Evolutionary conservation across 2,329 filamentous ascomycete species (phyloP), one percentile per base, ranked within the genome.

Genomic region (Sporothrix variecibatus): DNA sequence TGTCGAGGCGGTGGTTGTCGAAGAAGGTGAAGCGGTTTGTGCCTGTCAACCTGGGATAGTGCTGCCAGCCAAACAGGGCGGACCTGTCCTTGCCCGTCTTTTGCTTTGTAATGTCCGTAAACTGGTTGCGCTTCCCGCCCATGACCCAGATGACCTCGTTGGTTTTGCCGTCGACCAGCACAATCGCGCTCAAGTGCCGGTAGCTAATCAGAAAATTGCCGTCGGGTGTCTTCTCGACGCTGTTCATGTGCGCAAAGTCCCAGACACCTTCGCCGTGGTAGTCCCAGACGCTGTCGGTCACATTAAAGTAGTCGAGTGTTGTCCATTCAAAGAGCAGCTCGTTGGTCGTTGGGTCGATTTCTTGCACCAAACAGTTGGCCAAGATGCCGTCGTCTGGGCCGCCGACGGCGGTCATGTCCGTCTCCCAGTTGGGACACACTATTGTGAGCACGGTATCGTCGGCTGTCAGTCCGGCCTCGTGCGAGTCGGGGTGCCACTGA

Each of bases 221-320:
- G 0, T 82, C 76, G 0, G 79, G 76, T 71, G 85, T 73, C 34
- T 88, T 88, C 76, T 88, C 84, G 34, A 89, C 80, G 43, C 86
- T 86, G 79, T 89, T 88, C 79, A 89, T 85, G 78, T 88, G 87
- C 78, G 88, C 88, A 76, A 84, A 88, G 78, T 89, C 87, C 80
- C 86, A 89, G 0, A 83, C 81, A 51, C 79, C 79, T 1, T 79
- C 77, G 62, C 77, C 77, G 69, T 79, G 26, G 76, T 74, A 23
- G 77, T 74, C 23, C 46, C 62, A 67, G 26, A 74, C 9, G 43
- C 69, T 72, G 65, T 78, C 77, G 46, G 75, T 75, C 40, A 77
- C 62, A n/a, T 70, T 38, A 26, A 81, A 81, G 73, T 81, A 78
- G 17, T 82, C 77, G 79, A 75, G 75, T 1, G 77, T 82, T 23